These are phyloP conservation scores for Salicornia ramosissima DNA, from an alignment of 148 eudicot genomes.

Conservation along the genomic window DNA sequence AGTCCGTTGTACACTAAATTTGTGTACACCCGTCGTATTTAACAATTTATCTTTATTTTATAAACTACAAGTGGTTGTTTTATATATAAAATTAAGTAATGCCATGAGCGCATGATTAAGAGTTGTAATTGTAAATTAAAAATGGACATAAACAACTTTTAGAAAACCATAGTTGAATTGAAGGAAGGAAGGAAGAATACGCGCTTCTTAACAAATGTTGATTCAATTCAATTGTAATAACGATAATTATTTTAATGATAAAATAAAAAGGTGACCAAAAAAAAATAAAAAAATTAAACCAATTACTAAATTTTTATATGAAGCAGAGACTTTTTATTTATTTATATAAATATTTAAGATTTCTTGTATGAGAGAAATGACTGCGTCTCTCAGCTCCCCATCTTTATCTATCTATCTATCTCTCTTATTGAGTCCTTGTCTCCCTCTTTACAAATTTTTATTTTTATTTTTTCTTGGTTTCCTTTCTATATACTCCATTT, in stretches of 20 bases:
- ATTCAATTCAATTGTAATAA: neutral
- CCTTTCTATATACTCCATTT: slow-evolving; percentile 29
- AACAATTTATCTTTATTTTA: too few species aligned
- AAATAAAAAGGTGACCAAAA: slow-evolving; percentile 6
- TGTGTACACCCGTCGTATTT: too few species aligned
- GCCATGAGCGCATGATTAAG: neutral
- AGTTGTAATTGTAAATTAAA: neutral
- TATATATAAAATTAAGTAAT: too few species aligned
- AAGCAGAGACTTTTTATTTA: neutral
- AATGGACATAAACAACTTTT: too few species aligned
- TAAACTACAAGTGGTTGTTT: too few species aligned
- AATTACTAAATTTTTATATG: slow-evolving; percentile 10
- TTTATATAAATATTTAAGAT: too few species aligned
- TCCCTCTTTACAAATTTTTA: slow-evolving; percentile 26
- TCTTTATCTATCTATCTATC: slow-evolving; percentile 3
- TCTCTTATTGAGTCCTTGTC: slow-evolving; percentile 25
- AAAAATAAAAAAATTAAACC: slow-evolving; percentile 6
- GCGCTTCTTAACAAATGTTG: slow-evolving; percentile 18
- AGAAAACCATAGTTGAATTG: too few species aligned
- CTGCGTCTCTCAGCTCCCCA: slow-evolving; percentile 33
- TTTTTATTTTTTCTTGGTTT: slow-evolving; percentile 1
- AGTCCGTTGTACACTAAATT: too few species aligned
- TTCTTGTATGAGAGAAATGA: slow-evolving; percentile 39
- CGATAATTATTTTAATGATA: neutral
- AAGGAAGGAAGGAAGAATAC: slow-evolving; percentile 1